Conservation (phyloP, 371 early-diverging fungal species). For the Coemansia sp. region DNA sequence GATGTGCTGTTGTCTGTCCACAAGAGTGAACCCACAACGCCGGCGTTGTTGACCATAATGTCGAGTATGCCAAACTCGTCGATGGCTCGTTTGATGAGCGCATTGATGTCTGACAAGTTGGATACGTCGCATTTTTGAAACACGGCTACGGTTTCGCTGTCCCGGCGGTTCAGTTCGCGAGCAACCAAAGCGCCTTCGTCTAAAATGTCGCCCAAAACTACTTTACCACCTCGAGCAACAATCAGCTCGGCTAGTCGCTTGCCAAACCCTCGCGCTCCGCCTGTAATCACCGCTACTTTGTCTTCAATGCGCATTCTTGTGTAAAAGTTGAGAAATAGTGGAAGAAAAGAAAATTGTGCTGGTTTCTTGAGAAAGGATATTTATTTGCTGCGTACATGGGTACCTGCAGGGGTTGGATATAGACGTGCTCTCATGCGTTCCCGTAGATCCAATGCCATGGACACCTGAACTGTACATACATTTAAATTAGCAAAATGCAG, state of each 20-base stretch:
- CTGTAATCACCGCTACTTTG: conserved; percentile 68
- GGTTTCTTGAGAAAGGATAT: background rate
- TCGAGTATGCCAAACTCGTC: conserved; percentile 61
- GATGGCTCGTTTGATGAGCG: conserved; percentile 56
- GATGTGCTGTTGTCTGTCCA: conserved; percentile 46
- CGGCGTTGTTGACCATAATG: conserved; percentile 70
- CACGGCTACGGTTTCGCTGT: conserved; percentile 33
- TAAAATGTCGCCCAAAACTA: conserved; percentile 64
- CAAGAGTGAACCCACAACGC: conserved; percentile 53
- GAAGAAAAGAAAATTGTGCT: background rate
- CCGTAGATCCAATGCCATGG: too few relatives aligned
- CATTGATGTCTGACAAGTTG: conserved; percentile 52
- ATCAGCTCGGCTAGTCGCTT: conserved; percentile 55
- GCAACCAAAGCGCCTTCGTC: conserved; percentile 50
- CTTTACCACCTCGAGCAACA: conserved; percentile 59
- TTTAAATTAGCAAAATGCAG: too few relatives aligned
- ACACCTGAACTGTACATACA: too few relatives aligned
- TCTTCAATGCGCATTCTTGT: conserved; percentile 49
- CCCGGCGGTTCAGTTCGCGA: conserved; percentile 33
- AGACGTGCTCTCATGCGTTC: too few relatives aligned
- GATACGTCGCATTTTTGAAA: conserved; percentile 64
- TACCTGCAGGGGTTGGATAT: too few relatives aligned
- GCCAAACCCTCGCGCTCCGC: conserved; percentile 63
- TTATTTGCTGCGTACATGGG: too few relatives aligned
- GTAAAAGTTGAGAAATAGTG: background rate